A percentile compares a stretch with the other conserved stretches of the same genome.
Conservation (phyloP, 257 asterid species). For the Agastache rugosa region DNA sequence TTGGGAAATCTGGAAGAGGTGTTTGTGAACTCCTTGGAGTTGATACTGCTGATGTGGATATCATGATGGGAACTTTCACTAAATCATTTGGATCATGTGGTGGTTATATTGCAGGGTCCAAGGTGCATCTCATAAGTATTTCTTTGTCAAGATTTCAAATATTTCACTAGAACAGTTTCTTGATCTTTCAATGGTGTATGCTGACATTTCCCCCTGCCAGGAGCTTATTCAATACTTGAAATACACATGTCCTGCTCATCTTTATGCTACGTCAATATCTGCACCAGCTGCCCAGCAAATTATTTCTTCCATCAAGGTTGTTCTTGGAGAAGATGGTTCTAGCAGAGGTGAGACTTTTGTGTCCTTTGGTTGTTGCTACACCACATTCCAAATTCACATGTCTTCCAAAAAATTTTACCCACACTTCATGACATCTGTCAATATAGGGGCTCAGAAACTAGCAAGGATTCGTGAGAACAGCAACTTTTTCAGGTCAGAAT, state of each 20-base stretch:
- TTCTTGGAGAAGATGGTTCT: constrained; percentile 98
- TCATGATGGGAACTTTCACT: constrained; percentile 99
- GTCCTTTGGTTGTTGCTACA: constrained; percentile 10
- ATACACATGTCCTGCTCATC: constrained; percentile 90
- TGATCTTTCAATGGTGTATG: not conserved
- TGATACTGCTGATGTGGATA: constrained; percentile 90
- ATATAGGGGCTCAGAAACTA: constrained; percentile 88
- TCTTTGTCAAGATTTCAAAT: constrained; percentile 19
- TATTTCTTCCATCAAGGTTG: constrained; percentile 80
- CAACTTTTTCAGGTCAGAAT: constrained; percentile 88
- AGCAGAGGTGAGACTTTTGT: constrained; percentile 67
- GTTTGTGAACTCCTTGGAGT: constrained; percentile 98
- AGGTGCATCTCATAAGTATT: constrained; percentile 55
- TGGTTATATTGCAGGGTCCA: constrained; percentile 96
- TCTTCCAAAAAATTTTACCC: constrained; percentile 42
- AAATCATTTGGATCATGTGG: constrained; percentile 99
- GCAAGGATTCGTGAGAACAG: constrained; percentile 91
- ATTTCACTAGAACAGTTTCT: constrained; percentile 6
- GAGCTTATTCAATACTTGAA: constrained; percentile 86
- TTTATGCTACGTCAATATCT: constrained; percentile 92
- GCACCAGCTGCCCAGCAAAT: constrained; percentile 98
- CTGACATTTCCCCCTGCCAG: constrained; percentile 46
- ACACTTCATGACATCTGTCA: constrained; percentile 27
- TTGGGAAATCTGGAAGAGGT: constrained; percentile 96
- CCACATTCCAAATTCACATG: too few species aligned